These are phyloP conservation scores for Pyrenula aspistea DNA, from an alignment of 495 filamentous ascomycete species.

Conservation along the genomic window DNA sequence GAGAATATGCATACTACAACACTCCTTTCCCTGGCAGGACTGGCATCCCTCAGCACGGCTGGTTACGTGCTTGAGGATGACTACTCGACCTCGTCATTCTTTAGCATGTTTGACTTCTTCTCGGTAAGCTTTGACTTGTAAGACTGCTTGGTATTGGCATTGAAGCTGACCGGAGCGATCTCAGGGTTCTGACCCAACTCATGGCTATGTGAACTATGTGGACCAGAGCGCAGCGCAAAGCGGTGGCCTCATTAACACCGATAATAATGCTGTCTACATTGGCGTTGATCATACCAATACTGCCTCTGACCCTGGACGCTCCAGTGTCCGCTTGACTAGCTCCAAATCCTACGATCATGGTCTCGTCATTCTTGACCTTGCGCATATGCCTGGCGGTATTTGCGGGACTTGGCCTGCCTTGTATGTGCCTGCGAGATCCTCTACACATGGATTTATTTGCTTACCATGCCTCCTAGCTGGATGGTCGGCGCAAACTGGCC, in stretches of 20 bases:
- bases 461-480: slow-evolving; percentile 22
- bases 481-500: slow-evolving; percentile 51
- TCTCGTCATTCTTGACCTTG: slow-evolving; percentile 47
- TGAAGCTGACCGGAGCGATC: slow-evolving; percentile 13
- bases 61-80: slow-evolving; percentile 36
- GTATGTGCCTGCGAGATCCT: slow-evolving; percentile 26
- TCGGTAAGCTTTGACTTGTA: slow-evolving; percentile 19
- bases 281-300: slow-evolving; percentile 26
- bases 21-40: slow-evolving; percentile 26
- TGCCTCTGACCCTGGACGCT: slow-evolving; percentile 38
- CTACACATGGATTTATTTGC: not conserved
- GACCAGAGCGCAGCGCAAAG: slow-evolving; percentile 35
- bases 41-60: slow-evolving; percentile 28
- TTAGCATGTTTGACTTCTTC: slow-evolving; percentile 41
- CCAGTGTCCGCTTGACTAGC: slow-evolving; percentile 42
- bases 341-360: slow-evolving; percentile 39
- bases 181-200: slow-evolving; percentile 46
- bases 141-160: too few relatives aligned
- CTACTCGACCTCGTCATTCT: slow-evolving; percentile 32
- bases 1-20: slow-evolving; percentile 30
- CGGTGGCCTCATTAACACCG: slow-evolving; percentile 41
- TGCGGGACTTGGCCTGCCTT: slow-evolving; percentile 52
- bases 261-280: slow-evolving; percentile 28
- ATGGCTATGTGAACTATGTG: slow-evolving; percentile 57
- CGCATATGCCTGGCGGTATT: slow-evolving; percentile 39